Conservation (phyloP, 2,329 filamentous ascomycete genomes). For the Saccharata proteae region DNA sequence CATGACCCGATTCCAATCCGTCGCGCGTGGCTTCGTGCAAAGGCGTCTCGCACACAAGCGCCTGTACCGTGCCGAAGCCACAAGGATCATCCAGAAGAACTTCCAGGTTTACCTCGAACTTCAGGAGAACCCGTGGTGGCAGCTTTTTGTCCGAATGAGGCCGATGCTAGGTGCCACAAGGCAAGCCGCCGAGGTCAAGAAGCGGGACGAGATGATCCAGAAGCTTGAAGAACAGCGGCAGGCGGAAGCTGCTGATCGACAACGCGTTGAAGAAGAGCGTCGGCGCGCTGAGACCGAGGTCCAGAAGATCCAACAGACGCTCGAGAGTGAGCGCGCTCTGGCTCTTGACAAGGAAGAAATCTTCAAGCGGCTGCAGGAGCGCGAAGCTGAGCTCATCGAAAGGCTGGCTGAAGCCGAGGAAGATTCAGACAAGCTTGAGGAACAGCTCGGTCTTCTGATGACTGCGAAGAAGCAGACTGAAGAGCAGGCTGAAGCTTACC, state of each 20-base stretch:
- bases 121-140: conserved; percentile 94
- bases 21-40: conserved; percentile 81
- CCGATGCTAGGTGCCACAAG: conserved; percentile 84
- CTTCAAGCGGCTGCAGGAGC: conserved; percentile 84
- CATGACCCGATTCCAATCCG: conserved; percentile 83
- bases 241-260: conserved; percentile 59
- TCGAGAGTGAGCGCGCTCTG: conserved; percentile 91
- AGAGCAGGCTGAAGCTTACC: conserved; percentile 66
- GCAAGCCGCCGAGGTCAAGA: conserved; percentile 87
- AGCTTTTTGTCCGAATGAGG: conserved; percentile 87
- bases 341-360: conserved; percentile 98
- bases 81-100: conserved; percentile 86
- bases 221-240: conserved; percentile 75
- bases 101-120: conserved; percentile 86
- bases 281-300: conserved; percentile 79
- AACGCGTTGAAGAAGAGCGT: conserved; percentile 80
- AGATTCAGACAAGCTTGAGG: conserved; percentile 87
- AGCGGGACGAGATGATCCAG: conserved; percentile 84
- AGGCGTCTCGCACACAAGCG: conserved; percentile 83
- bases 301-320: conserved; percentile 77
- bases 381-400: conserved; percentile 86
- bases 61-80: conserved; percentile 87
- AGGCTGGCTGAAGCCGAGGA: conserved; percentile 85
- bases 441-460: conserved; percentile 81
- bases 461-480: conserved; percentile 82